Evolutionary conservation across 495 filamentous ascomycete genomes (phyloP).

Genomic region (Cetradonia linearis): DNA sequence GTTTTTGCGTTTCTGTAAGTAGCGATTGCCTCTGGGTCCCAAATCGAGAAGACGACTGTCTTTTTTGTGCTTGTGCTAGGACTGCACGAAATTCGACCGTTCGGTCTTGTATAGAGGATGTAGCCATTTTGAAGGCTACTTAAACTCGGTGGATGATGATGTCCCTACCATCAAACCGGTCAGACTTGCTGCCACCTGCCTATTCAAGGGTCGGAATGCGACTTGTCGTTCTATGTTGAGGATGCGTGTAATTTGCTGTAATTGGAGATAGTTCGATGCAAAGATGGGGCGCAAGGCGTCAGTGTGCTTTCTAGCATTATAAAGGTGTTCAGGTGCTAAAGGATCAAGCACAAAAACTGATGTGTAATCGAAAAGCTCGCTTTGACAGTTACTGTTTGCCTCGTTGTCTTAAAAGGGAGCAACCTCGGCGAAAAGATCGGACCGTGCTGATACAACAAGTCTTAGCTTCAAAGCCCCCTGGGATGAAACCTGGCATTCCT

Average conservation of each 20-base stretch:
- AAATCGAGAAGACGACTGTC: constrained; percentile 56
- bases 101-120: constrained; percentile 85
- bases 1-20: constrained; percentile 60
- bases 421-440: constrained; percentile 5
- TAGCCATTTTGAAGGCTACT: constrained; percentile 35
- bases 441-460: neutral
- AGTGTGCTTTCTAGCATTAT: neutral
- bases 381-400: neutral
- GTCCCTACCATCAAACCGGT: neutral
- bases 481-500: constrained; percentile 13
- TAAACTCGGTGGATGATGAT: neutral
- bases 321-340: neutral
- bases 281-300: neutral
- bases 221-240: neutral
- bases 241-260: neutral
- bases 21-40: constrained; percentile 72
- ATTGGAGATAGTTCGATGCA: neutral
- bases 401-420: constrained; percentile 9
- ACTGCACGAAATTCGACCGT: constrained; percentile 90
- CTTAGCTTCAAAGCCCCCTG: neutral
- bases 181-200: neutral
- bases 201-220: neutral
- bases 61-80: constrained; percentile 69
- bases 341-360: neutral
- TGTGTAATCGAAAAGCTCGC: neutral